phyloP scores from a whole-genome alignment of 768 basidiomycete genomes.

The Pulveroboletus sp. region DNA sequence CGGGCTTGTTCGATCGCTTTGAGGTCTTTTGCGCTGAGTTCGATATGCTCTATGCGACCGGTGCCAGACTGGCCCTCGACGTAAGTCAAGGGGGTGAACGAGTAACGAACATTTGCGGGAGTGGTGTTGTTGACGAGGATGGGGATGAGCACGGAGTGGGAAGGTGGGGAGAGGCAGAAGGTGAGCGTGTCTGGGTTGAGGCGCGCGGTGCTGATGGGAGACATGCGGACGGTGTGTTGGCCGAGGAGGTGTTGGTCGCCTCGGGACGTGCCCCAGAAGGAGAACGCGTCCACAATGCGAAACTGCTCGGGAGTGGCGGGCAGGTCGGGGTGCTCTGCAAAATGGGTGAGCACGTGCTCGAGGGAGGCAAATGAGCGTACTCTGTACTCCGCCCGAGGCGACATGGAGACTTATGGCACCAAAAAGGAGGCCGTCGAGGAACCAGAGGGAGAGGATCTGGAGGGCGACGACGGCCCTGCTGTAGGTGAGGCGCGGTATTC shows the following conservation, averaged over 20 bases:
- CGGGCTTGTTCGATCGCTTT: conserved; percentile 62
- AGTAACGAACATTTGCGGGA: conserved; percentile 68
- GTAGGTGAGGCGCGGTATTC: conserved; percentile 73
- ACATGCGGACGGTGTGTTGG: conserved; percentile 88
- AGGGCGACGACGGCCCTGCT: conserved; percentile 57
- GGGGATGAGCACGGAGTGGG: conserved; percentile 64
- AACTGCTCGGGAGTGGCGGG: conserved; percentile 44
- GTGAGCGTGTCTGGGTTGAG: conserved; percentile 73
- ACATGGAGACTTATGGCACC: conserved; percentile 61
- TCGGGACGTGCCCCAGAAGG: conserved; percentile 32
- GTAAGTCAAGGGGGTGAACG: conserved; percentile 60
- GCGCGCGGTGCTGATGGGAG: conserved; percentile 89
- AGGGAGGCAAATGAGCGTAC: conserved; percentile 22
- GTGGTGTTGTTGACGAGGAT: conserved; percentile 87
- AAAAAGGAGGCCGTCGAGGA: conserved; percentile 67
- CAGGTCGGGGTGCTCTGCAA: conserved; percentile 34
- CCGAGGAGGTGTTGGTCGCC: conserved; percentile 68
- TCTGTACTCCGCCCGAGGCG: conserved; percentile 20
- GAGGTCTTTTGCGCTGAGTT: conserved; percentile 60
- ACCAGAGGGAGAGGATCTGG: conserved; percentile 57
- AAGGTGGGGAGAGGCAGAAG: conserved; percentile 64
- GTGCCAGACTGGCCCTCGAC: conserved; percentile 37
- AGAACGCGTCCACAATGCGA: conserved; percentile 46
- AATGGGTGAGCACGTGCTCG: conserved; percentile 4
- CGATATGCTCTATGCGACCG: conserved; percentile 48